Percentiles rank a stretch among this genome's conserved stretches.
phyloP scores from a whole-genome alignment of 176 grass and related monocot species.

The Raddia distichophylla region DNA sequence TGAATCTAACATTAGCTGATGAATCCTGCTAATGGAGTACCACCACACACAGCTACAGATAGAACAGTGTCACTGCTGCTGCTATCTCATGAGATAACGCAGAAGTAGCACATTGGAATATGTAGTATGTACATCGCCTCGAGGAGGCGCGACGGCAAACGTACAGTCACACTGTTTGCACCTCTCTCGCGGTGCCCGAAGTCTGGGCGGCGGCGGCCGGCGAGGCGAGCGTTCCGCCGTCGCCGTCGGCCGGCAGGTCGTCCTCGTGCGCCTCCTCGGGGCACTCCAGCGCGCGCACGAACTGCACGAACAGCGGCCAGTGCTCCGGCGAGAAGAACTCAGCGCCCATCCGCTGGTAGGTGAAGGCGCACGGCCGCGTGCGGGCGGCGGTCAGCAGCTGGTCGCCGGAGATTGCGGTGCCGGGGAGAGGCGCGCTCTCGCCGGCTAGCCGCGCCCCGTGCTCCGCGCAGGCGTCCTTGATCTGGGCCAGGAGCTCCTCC shows the following conservation, averaged over 20 bases:
- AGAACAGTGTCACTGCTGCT: background rate
- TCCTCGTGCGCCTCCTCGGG: conserved; percentile 45
- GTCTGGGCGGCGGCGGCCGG: background rate
- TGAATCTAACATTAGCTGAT: background rate
- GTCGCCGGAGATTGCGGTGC: background rate
- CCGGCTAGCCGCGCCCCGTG: conserved; percentile 37
- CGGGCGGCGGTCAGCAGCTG: background rate
- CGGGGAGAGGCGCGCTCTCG: conserved; percentile 40
- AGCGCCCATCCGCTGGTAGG: conserved; percentile 62
- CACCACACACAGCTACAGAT: background rate
- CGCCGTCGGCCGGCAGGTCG: conserved; percentile 37
- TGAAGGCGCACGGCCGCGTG: conserved; percentile 36
- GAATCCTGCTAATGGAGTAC: too few species aligned
- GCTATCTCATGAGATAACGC: background rate
- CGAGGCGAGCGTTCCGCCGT: conserved; percentile 3
- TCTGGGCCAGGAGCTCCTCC: conserved; percentile 41
- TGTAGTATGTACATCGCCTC: background rate
- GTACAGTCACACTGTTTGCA: conserved; percentile 46
- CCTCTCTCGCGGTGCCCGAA: conserved; percentile 21
- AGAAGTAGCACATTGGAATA: background rate
- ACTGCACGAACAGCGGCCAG: conserved; percentile 62
- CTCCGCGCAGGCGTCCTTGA: conserved; percentile 41
- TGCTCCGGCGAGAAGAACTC: conserved; percentile 75
- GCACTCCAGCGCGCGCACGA: conserved; percentile 51
- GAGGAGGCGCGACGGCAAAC: background rate